Conservation (phyloP, 192 early-diverging fungal genomes). For the Backusella australiensis region DNA sequence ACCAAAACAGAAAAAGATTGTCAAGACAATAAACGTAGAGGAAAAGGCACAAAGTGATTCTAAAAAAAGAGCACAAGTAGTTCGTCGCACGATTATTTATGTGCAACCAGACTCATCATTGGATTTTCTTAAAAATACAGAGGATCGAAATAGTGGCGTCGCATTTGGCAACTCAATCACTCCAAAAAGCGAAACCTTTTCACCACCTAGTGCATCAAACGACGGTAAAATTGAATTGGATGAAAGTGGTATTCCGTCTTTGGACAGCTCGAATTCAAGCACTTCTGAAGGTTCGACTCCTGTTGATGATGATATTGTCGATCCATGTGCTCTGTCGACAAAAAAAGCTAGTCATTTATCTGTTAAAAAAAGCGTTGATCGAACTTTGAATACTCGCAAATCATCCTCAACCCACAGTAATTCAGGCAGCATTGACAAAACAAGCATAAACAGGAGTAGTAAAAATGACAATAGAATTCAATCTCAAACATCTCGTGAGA, state of each 20-base stretch:
- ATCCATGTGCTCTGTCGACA: neutral
- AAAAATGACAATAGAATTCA: neutral
- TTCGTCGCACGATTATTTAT: constrained; percentile 38
- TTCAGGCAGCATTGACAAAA: neutral
- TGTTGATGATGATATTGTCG: neutral
- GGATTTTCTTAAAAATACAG: neutral
- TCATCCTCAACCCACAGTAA: neutral
- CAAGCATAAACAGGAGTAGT: neutral
- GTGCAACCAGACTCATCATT: constrained; percentile 17
- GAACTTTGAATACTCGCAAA: neutral
- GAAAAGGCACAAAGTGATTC: neutral
- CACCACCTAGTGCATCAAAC: neutral
- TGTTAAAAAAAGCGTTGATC: neutral
- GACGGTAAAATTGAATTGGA: neutral
- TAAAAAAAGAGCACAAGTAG: constrained; percentile 21
- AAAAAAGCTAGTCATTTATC: neutral
- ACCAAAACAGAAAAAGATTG: neutral
- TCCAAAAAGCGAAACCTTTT: neutral
- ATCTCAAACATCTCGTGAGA: neutral
- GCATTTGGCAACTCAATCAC: neutral
- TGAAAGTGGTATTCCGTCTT: neutral
- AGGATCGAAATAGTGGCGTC: neutral
- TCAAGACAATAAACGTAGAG: constrained; percentile 4
- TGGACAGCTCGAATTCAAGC: neutral
- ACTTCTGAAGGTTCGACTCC: neutral